These are phyloP conservation scores for Favolaschia claudopus DNA, from an alignment of 768 basidiomycete species.

Conservation along the genomic window DNA sequence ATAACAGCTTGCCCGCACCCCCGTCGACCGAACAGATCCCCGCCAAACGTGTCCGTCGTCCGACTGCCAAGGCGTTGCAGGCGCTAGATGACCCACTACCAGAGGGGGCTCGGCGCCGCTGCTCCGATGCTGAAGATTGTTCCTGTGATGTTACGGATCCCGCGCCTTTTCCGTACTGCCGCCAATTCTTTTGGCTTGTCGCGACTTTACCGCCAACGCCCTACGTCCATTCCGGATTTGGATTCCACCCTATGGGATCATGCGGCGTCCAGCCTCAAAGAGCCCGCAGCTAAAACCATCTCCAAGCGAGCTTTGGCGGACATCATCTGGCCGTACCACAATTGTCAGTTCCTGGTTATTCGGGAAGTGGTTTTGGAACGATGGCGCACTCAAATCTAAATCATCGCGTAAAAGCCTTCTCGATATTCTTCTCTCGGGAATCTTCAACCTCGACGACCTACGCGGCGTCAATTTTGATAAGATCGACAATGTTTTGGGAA, in stretches of 20 bases:
- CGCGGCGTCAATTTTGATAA: conserved; percentile 30
- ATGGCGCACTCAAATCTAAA: conserved; percentile 23
- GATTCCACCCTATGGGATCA: not conserved
- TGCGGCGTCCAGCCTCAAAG: conserved; percentile 6
- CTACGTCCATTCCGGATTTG: conserved; percentile 5
- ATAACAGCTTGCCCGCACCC: no score
- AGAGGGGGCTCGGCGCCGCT: conserved; percentile 26
- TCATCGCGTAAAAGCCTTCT: conserved; percentile 16
- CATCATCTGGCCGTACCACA: conserved; percentile 35
- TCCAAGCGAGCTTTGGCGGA: not conserved
- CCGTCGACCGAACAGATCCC: not conserved
- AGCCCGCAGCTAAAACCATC: not conserved
- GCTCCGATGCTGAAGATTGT: no score
- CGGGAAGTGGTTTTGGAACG: conserved; percentile 31
- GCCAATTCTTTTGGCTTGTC: conserved; percentile 29
- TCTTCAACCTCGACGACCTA: conserved; percentile 28
- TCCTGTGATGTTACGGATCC: conserved; percentile 20
- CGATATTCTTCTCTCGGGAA: conserved; percentile 18
- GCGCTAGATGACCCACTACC: conserved; percentile 24
- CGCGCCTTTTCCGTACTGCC: conserved; percentile 23
- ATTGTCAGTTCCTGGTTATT: conserved; percentile 31
- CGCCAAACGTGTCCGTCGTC: conserved; percentile 17
- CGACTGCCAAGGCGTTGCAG: conserved; percentile 25
- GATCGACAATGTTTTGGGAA: conserved; percentile 27
- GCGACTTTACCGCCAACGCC: conserved; percentile 24